Percentiles rank a stretch among this genome's conserved stretches.
Evolutionary conservation across 108 stramenopile genomes (phyloP).

Genomic region (Cylindrotheca fusiformis): DNA sequence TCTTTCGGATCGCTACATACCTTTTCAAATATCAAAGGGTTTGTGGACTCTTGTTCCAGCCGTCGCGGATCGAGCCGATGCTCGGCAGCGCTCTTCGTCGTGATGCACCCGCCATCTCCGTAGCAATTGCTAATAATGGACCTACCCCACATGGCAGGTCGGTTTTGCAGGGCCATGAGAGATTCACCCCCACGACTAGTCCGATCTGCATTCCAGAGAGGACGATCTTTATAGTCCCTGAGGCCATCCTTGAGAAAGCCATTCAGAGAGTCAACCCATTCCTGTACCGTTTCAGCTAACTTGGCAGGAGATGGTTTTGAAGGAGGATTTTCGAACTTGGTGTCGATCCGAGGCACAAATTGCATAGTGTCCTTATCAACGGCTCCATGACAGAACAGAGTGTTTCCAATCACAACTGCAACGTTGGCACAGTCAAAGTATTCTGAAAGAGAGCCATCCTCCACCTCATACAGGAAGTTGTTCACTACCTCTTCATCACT

Average conservation of each 20-base stretch:
- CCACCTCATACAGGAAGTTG: slow-evolving; percentile 49
- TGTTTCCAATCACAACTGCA: slow-evolving; percentile 50
- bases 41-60: slow-evolving; percentile 13
- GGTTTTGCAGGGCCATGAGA: slow-evolving; percentile 53
- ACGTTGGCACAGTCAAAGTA: slow-evolving; percentile 50
- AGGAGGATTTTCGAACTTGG: slow-evolving; percentile 46
- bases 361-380: slow-evolving; percentile 46
- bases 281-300: slow-evolving; percentile 34
- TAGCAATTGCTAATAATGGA: slow-evolving; percentile 61
- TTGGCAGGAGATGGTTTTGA: slow-evolving; percentile 25
- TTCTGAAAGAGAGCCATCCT: slow-evolving; percentile 46
- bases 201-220: slow-evolving; percentile 43
- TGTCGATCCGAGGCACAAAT: slow-evolving; percentile 44
- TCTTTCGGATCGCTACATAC: slow-evolving; percentile 52
- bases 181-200: slow-evolving; percentile 58
- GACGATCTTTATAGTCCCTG: slow-evolving; percentile 38
- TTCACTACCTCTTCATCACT: slow-evolving; percentile 59
- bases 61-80: slow-evolving; percentile 30
- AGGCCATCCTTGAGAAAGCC: slow-evolving; percentile 37
- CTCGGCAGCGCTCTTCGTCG: slow-evolving; percentile 30
- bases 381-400: slow-evolving; percentile 72
- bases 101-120: slow-evolving; percentile 57
- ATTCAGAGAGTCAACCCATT: slow-evolving; percentile 56
- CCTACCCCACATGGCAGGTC: slow-evolving; percentile 64
- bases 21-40: slow-evolving; percentile 56